A percentile compares a stretch with the other conserved stretches of the same genome.
phyloP scores from a whole-genome alignment of 495 filamentous ascomycete genomes.

The Penicillium cosmopolitanum region DNA sequence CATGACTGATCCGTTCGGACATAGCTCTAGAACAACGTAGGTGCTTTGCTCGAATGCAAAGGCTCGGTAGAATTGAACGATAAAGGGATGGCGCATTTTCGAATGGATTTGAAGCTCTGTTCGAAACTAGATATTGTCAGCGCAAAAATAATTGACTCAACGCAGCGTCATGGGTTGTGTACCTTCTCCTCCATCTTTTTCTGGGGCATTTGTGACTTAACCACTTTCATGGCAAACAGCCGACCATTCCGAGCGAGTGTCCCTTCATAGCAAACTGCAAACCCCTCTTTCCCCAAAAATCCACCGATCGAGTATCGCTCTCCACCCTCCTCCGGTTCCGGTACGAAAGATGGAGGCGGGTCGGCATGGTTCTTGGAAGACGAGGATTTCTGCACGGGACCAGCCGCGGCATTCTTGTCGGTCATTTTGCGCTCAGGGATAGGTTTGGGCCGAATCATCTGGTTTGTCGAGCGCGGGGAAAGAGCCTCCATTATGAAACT shows the following conservation, averaged over 20 bases:
- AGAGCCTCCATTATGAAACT: constrained; percentile 64
- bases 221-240: constrained; percentile 85
- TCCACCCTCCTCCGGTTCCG: constrained; percentile 73
- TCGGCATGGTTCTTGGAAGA: constrained; percentile 66
- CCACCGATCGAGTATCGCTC: constrained; percentile 82
- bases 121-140: constrained; percentile 68
- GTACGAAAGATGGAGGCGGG: constrained; percentile 74
- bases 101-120: constrained; percentile 98
- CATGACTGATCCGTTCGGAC: constrained; percentile 96
- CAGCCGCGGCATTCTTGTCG: constrained; percentile 58
- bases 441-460: constrained; percentile 49
- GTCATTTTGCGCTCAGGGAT: constrained; percentile 50
- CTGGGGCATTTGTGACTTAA: constrained; percentile 81
- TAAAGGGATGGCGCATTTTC: constrained; percentile 91
- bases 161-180: neutral
- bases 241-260: constrained; percentile 65
- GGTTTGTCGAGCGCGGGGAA: constrained; percentile 72
- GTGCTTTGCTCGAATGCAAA: constrained; percentile 88
- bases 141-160: neutral
- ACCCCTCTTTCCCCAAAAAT: constrained; percentile 89
- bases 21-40: constrained; percentile 93
- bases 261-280: constrained; percentile 88
- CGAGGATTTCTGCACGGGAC: constrained; percentile 41
- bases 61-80: constrained; percentile 92
- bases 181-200: constrained; percentile 92